Percentiles rank a stretch among this genome's conserved stretches.
phyloP scores from a whole-genome alignment of 495 filamentous ascomycete genomes.

The Lasiosphaeria hispida region DNA sequence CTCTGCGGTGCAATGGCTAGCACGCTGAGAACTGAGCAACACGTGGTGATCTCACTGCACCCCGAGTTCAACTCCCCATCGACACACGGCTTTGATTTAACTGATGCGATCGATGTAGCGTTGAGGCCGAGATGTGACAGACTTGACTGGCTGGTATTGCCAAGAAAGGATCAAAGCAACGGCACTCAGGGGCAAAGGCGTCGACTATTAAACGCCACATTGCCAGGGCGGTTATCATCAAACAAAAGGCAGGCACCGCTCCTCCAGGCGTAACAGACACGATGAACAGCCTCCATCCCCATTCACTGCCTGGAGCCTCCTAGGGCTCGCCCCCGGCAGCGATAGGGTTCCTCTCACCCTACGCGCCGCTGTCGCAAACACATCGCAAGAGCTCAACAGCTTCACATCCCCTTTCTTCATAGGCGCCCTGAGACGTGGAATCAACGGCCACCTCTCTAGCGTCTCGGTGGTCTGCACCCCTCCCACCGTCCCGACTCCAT shows the following conservation, averaged over 20 bases:
- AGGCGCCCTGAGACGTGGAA: not conserved
- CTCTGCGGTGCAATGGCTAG: too few relatives aligned
- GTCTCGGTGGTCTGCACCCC: not conserved
- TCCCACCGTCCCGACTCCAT: not conserved
- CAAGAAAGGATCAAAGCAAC: constrained; percentile 1
- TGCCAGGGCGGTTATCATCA: not conserved
- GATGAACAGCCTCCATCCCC: not conserved
- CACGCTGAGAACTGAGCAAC: too few relatives aligned
- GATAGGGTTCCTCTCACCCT: not conserved
- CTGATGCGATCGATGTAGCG: not conserved
- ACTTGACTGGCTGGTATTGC: not conserved
- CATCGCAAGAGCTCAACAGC: constrained; percentile 1
- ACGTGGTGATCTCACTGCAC: too few relatives aligned
- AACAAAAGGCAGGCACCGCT: not conserved
- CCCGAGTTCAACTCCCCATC: too few relatives aligned
- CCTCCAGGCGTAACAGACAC: too few relatives aligned
- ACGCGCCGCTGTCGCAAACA: constrained; percentile 1
- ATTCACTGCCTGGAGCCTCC: not conserved
- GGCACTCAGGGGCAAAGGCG: not conserved
- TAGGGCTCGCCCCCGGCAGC: not conserved
- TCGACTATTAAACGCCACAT: not conserved
- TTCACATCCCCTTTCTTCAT: constrained; percentile 1
- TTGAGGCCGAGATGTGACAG: not conserved
- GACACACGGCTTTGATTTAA: too few relatives aligned
- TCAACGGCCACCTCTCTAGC: constrained; percentile 4